Conservation (phyloP, 352 stramenopile species). For the Paralagenidium karlingii region DNA sequence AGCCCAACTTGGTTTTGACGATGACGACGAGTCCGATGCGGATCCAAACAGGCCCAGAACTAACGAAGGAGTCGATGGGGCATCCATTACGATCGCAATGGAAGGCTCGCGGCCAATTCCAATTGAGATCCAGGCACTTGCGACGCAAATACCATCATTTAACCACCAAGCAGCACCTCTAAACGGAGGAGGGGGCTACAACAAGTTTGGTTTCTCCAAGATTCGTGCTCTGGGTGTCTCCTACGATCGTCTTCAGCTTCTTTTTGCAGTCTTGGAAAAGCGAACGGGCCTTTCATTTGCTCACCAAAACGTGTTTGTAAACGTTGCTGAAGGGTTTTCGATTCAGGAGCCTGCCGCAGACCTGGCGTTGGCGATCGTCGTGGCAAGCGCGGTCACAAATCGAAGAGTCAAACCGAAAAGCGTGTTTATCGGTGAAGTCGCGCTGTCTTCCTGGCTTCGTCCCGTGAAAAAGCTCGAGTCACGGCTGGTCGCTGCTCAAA, state of each 20-base stretch:
- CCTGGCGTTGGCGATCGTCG: slow-evolving; percentile 53
- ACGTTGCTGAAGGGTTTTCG: slow-evolving; percentile 71
- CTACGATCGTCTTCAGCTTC: slow-evolving; percentile 85
- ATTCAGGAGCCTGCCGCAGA: slow-evolving; percentile 75
- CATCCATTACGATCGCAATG: slow-evolving; percentile 85
- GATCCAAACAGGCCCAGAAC: slow-evolving; percentile 14
- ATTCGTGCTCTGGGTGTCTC: slow-evolving; percentile 68
- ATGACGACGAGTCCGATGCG: slow-evolving; percentile 15
- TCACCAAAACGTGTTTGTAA: slow-evolving; percentile 77
- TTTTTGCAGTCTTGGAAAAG: slow-evolving; percentile 95
- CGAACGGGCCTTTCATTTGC: slow-evolving; percentile 60
- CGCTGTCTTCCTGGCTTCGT: slow-evolving; percentile 64
- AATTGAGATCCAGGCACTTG: slow-evolving; percentile 91
- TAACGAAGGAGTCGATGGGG: slow-evolving; percentile 39
- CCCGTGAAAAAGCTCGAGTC: slow-evolving; percentile 77
- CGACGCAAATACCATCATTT: slow-evolving; percentile 39
- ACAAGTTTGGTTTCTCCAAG: slow-evolving; percentile 40
- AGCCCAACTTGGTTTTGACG: slow-evolving; percentile 7
- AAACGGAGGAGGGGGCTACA: slow-evolving; percentile 4
- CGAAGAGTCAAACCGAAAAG: slow-evolving; percentile 36
- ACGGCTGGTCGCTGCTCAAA: slow-evolving; percentile 57
- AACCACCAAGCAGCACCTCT: slow-evolving; percentile 10
- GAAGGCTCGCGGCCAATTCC: slow-evolving; percentile 90
- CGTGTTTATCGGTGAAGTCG: slow-evolving; percentile 68
- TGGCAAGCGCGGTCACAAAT: slow-evolving; percentile 52